Base-by-base conservation (phyloP, 2,329 filamentous ascomycete species). In the Aspergillus novofumigatus region DNA sequence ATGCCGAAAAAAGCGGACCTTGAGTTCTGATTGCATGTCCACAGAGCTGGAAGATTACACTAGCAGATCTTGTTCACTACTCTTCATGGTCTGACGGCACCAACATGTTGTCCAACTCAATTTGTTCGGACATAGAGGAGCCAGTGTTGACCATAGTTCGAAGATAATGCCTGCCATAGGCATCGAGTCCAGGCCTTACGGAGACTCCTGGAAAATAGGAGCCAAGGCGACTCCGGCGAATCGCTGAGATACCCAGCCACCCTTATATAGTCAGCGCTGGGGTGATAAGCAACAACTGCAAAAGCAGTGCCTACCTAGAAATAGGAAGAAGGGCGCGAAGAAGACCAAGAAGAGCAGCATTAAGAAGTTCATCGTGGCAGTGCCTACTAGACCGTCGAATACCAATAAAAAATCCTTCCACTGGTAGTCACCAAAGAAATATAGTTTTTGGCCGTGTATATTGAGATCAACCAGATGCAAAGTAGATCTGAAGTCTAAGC, bases 1-100 rank as follows among this genome's bases (percentile, higher is more conserved):
- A 82, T 82, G 62, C 80, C 81, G 2, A 82, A 80, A 52, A 91
- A 90, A 65, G 80, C 81, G 56, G 86, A 89, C 62, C 82, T 95
- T 51, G 90, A 94, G 52, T 95, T 95, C 67, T 91, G 23, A 4
- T 26, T 35, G 11, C 20, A 25, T 35, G 47, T 9, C 28, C 20
- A 21, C 21, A 10, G 44, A 54, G 54, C 44, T 61, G 49, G 62
- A 49, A 32, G 20, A 45, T 21, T 25, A 14, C 10, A 25, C 21
- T 23, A n/a, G 54, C 23, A 51, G 32, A 14, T 48, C 29, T 17
- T 35, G 59, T 41, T 47, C 51, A 54, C 70, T 61, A 70, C 59
- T 74, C 68, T 42, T 74, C 67, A 61, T 69, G 67, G 20, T 72
- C 70, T 44, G 75, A 69, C 52, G 78, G 75, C 28, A 76, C 75